Base-by-base conservation (phyloP, 192 early-diverging fungal species). In the Entophlyctis luteolus region DNA sequence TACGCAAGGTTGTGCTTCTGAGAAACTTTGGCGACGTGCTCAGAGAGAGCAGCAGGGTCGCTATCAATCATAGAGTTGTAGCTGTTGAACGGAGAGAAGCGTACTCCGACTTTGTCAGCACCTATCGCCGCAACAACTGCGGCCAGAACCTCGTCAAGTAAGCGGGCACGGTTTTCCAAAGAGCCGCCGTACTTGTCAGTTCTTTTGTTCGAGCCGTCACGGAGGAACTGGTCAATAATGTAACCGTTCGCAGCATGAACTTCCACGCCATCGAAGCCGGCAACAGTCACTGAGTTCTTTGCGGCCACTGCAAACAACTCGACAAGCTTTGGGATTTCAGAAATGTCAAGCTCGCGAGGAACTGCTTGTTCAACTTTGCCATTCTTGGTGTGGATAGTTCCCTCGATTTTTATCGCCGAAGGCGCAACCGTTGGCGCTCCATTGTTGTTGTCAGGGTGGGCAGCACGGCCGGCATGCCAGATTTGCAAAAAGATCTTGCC, bases 191-290 rank as follows among this genome's bases (percentile, higher is more conserved):
- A 98, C 39, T 42, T 42, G 72, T 98, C 96, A 0, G 92, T 93
- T 62, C 96, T 89, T 33, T 81, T 55, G 78, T 98, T 97, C 54
- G 88, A 80, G 33, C 90, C 52, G 2, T 90, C 87, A 16, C 86
- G 89, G 6, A 94, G 68, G 67, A 96, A 96, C 68, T 86, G 76
- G 72, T 88, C 78, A 47, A 91, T 62, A 32, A 42, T n/a, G 71
- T 94, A 97, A 6, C 96, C 95, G 75, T 98, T 91, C 2, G 95
- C 93, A 50, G 77, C 84, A 57, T 96, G 94, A 23, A 98, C 77
- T 74, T 98, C 95, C 28, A 96, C 74, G n/a, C 87, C 87, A 55
- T 95, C 91, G 71, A 94, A 91, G 0, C 91, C 92, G 89, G 65
- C 50, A 22, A 12, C 10, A 4, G 16, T 4, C 38, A 45, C 48